phyloP scores from a whole-genome alignment of 148 eudicot genomes.

The Silene conica region DNA sequence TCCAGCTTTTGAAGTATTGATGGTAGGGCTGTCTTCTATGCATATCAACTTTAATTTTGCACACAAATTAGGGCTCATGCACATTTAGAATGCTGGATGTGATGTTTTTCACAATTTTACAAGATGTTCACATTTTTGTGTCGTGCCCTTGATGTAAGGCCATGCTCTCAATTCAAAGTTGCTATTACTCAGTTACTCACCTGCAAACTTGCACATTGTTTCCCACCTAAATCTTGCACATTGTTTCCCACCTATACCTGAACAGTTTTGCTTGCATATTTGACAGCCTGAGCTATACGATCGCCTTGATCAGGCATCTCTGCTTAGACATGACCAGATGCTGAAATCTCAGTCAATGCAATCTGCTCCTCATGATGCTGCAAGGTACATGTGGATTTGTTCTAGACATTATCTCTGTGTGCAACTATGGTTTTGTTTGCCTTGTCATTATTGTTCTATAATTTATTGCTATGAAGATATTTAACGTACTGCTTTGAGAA shows the following conservation, averaged over 20 bases:
- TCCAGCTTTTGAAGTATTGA: too few species aligned
- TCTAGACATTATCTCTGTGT: conserved; percentile 9
- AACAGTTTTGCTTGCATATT: conserved; percentile 3
- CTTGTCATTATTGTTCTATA: conserved; percentile 3
- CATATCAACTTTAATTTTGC: too few species aligned
- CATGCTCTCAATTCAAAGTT: too few species aligned
- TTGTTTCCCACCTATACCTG: neutral
- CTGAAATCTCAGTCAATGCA: conserved; percentile 70
- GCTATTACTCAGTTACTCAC: too few species aligned
- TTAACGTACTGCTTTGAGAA: neutral
- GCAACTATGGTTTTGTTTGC: conserved; percentile 7
- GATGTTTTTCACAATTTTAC: too few species aligned
- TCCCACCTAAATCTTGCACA: neutral
- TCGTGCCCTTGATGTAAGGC: too few species aligned
- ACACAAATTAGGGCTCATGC: too few species aligned
- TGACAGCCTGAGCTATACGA: conserved; percentile 73
- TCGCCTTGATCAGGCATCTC: conserved; percentile 64
- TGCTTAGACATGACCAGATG: conserved; percentile 58
- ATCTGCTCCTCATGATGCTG: conserved; percentile 66
- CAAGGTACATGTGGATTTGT: conserved; percentile 60
- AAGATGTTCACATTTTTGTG: neutral
- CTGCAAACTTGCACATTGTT: neutral
- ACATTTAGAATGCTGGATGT: too few species aligned
- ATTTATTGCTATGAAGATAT: conserved; percentile 3
- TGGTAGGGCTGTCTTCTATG: too few species aligned